Evolutionary conservation across 2,329 filamentous ascomycete genomes (phyloP), one percentile per base, ranked within the genome.

Genomic region (Gnomoniopsis sp.): DNA sequence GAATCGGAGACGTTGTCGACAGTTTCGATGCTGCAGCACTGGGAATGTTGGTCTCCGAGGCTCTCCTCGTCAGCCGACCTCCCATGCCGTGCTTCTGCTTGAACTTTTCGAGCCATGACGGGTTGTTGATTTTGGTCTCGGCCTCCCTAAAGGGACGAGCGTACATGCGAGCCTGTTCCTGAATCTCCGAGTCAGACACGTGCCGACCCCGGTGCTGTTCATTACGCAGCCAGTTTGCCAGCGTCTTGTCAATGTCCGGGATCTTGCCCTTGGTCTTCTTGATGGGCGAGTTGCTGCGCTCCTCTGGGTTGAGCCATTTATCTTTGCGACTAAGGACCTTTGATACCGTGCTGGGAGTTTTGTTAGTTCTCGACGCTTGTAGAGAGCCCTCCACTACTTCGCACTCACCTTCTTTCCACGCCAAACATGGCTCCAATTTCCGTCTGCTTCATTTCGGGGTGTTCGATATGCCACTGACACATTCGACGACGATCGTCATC

Each of bases 351-450:
- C 95, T 99, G 72, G 58, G 68, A 44, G 51, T 56, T 19, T 53
- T 44, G 69, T 74, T 67, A 75, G 68, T 68, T 59, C 46, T 60
- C 66, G 55, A 53, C 46, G 22, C 12, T 14, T 47, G 15, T 17
- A 15, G 8, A 10, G 10, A 15, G 36, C 8, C n/a, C 26, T 33
- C 19, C 12, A 26, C 6, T 23, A 17, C 46, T 30, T 17, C 19
- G 15, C 36, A 26, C 77, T 72, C 87, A 98, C 95, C 95, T 98
- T 88, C 95, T 81, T 77, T 99, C 95, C 54, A 99, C 95, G 38
- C 93, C 93, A 75, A 99, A 99, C 71, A 92, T 87, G 60, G 88
- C 89, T 75, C 95, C 95, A 75, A 99, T 99, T 70, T 98, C 93
- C 19, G 92, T 95, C 77, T 99, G 95, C 75, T 96, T 96, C 49